These are phyloP conservation scores for Aspergillus nidulans DNA, from an alignment of 495 filamentous ascomycete species.

Conservation along the genomic window DNA sequence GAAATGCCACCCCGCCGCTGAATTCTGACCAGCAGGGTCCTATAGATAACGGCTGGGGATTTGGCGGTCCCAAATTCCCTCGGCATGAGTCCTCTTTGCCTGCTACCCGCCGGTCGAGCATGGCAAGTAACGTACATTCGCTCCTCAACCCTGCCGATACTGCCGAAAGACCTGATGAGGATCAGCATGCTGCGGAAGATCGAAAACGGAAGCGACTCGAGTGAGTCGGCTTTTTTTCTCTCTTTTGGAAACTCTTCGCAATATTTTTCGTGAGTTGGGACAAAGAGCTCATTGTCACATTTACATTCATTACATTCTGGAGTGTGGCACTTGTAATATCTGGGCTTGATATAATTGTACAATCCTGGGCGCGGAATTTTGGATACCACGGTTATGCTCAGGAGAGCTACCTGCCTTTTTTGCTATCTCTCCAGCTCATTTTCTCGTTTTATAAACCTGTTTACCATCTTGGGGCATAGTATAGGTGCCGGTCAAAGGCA, in stretches of 20 bases:
- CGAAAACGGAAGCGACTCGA: slow-evolving; percentile 76
- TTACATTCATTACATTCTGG: slow-evolving; percentile 2
- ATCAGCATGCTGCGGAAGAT: slow-evolving; percentile 59
- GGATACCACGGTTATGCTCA: slow-evolving; percentile 4
- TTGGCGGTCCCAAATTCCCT: slow-evolving; percentile 44
- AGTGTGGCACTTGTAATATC: slow-evolving; percentile 13
- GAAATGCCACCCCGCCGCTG: slow-evolving; percentile 68
- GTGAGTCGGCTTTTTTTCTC: too few species aligned
- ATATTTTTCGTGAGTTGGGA: neutral
- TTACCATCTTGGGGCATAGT: neutral
- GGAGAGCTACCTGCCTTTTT: neutral
- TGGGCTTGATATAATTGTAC: slow-evolving; percentile 21
- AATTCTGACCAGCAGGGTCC: slow-evolving; percentile 47
- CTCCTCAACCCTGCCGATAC: slow-evolving; percentile 84
- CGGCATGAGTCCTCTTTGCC: slow-evolving; percentile 50
- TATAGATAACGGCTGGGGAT: slow-evolving; percentile 54
- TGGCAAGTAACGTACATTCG: slow-evolving; percentile 73
- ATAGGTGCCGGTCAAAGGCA: neutral
- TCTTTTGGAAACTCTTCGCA: too few species aligned
- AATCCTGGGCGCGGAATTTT: slow-evolving; percentile 11
- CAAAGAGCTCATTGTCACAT: slow-evolving; percentile 9
- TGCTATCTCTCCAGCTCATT: neutral
- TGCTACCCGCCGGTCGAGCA: slow-evolving; percentile 65
- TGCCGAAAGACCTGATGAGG: slow-evolving; percentile 65
- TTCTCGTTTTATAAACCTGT: neutral